phyloP scores from a whole-genome alignment of 1,139 yeast genomes.

The Zygoascus meyerae region DNA sequence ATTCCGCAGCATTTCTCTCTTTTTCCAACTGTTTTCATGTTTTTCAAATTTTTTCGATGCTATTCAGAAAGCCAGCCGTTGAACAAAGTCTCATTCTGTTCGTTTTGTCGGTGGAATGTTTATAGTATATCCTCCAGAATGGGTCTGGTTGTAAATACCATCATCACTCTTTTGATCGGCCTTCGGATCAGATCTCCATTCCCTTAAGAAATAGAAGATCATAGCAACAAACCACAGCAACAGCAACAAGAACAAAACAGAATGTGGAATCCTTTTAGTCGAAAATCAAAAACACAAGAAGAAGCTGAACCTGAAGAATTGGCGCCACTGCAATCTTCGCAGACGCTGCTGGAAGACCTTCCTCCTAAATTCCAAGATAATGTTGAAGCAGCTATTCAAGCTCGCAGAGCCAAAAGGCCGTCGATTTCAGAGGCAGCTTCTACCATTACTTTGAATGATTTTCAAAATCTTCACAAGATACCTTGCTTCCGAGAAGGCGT shows the following conservation, averaged over 20 bases:
- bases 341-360: constrained; percentile 28
- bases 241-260: no score
- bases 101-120: no score
- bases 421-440: constrained; percentile 22
- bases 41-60: no score
- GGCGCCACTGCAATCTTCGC: not conserved
- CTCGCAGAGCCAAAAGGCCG: constrained; percentile 5
- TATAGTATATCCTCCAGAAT: no score
- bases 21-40: no score
- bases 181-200: no score
- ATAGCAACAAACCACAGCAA: not conserved
- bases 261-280: constrained; percentile 3
- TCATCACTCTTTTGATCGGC: no score
- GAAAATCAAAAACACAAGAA: not conserved
- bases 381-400: constrained; percentile 14
- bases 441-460: constrained; percentile 41
- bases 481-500: constrained; percentile 92
- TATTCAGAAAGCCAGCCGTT: no score
- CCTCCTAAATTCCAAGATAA: constrained; percentile 33
- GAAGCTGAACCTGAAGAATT: not conserved
- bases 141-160: no score
- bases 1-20: constrained; percentile 14
- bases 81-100: no score
- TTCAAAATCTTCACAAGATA: constrained; percentile 54
- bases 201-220: no score